These are phyloP conservation scores for Trichosanthes truncata DNA, from an alignment of 306 rosid genomes.

Conservation along the genomic window DNA sequence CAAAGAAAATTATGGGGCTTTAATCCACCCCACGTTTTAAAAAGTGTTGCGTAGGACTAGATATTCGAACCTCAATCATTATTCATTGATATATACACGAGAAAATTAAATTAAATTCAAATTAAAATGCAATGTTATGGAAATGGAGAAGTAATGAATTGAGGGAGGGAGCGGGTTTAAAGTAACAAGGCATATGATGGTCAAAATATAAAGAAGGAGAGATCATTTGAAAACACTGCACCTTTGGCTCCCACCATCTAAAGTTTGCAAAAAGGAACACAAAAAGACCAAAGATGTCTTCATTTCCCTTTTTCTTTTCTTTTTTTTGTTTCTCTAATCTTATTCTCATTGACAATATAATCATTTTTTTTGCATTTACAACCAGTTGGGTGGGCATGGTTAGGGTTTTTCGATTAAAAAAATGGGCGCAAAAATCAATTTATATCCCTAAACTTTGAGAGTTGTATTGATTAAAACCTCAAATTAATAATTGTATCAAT, in stretches of 20 bases:
- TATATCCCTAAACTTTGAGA: too few relatives aligned
- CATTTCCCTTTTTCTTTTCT: background rate
- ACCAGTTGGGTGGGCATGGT: too few relatives aligned
- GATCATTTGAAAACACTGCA: background rate
- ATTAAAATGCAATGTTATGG: background rate
- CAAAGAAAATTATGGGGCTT: background rate
- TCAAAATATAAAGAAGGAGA: background rate
- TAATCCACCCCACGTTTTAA: background rate
- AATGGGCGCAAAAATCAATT: too few relatives aligned
- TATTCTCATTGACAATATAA: background rate
- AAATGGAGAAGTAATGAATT: background rate
- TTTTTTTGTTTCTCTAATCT: background rate
- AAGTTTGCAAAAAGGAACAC: slow-evolving; percentile 4
- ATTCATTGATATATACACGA: background rate
- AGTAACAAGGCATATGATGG: background rate
- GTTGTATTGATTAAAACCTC: too few relatives aligned
- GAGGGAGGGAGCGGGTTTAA: background rate
- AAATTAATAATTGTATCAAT: too few relatives aligned
- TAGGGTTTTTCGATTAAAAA: too few relatives aligned
- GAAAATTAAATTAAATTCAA: background rate
- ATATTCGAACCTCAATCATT: background rate
- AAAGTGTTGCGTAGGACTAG: background rate
- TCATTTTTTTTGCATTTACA: background rate
- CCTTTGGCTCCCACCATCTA: slow-evolving; percentile 8
- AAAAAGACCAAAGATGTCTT: slow-evolving; percentile 11